phyloP scores from a whole-genome alignment of 2,329 filamentous ascomycete genomes.

The Botryotinia calthae region DNA sequence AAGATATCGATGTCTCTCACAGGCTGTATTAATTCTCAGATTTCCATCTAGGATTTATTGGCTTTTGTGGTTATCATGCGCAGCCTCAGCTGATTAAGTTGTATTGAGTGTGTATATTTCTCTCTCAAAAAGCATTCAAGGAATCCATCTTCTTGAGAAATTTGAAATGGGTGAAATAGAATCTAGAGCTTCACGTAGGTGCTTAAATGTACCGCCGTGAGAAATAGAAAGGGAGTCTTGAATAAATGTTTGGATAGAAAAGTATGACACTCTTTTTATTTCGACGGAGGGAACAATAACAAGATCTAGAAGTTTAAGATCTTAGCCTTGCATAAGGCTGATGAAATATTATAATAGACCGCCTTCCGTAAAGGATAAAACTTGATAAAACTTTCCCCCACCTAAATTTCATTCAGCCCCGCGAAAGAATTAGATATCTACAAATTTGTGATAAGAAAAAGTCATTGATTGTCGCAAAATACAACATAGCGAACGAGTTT shows the following conservation, averaged over 20 bases:
- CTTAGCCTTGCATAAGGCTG: slow-evolving; percentile 16
- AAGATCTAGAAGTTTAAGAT: background rate
- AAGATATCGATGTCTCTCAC: background rate
- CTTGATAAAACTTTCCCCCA: background rate
- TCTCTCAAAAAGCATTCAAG: background rate
- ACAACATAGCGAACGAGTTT: background rate
- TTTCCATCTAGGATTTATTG: background rate
- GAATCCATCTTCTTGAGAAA: background rate
- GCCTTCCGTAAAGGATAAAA: background rate
- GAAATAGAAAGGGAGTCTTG: background rate
- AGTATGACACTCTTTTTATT: background rate
- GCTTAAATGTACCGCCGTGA: background rate
- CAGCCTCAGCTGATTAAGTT: background rate
- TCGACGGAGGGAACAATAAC: background rate
- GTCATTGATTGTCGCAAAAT: background rate
- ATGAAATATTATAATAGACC: background rate
- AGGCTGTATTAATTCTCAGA: background rate
- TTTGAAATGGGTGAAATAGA: background rate
- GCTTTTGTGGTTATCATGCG: background rate
- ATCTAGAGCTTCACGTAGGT: background rate
- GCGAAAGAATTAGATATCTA: background rate
- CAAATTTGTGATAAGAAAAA: slow-evolving; percentile 1
- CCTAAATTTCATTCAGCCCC: slow-evolving; percentile 5
- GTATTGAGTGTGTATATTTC: background rate
- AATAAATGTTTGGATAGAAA: background rate